Percentiles rank a stretch among this genome's conserved stretches.
Conservation (phyloP, 371 early-diverging fungal species). For the Dipsacomyces acuminosporus region DNA sequence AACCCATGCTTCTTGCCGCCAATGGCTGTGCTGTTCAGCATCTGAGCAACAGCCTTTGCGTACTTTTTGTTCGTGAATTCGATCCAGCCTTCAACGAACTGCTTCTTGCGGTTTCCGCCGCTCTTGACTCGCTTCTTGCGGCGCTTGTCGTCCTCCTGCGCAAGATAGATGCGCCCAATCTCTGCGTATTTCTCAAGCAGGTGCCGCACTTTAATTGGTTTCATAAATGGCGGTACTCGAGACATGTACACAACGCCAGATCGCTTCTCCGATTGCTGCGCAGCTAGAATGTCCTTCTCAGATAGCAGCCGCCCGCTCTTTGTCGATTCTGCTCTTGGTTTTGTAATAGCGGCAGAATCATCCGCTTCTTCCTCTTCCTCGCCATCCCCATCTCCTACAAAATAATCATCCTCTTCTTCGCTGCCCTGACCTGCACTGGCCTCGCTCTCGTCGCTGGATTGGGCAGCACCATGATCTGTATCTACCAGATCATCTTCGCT, state of each 20-base stretch:
- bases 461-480: too few species aligned
- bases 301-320: constrained; percentile 60
- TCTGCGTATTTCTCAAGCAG: constrained; percentile 69
- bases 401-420: constrained; percentile 20
- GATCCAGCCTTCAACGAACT: constrained; percentile 94
- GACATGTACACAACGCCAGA: constrained; percentile 90
- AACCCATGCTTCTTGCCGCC: constrained; percentile 78
- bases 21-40: constrained; percentile 75
- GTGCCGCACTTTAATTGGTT: constrained; percentile 68
- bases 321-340: constrained; percentile 46
- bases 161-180: constrained; percentile 81
- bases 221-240: constrained; percentile 89
- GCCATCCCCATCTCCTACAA: constrained; percentile 19
- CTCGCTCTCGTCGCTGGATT: neutral
- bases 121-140: constrained; percentile 59
- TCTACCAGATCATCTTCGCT: constrained; percentile 3
- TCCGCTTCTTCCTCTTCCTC: constrained; percentile 20
- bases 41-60: constrained; percentile 73
- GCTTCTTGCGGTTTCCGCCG: constrained; percentile 70
- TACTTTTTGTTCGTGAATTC: constrained; percentile 88
- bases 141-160: constrained; percentile 61
- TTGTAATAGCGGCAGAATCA: too few species aligned
- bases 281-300: constrained; percentile 62
- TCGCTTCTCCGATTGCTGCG: constrained; percentile 63
- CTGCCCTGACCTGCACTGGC: constrained; percentile 11